Percentiles rank a stretch among this genome's conserved stretches.
phyloP scores from a whole-genome alignment of 208 protist species.

The Acanthamoeba healyi region DNA sequence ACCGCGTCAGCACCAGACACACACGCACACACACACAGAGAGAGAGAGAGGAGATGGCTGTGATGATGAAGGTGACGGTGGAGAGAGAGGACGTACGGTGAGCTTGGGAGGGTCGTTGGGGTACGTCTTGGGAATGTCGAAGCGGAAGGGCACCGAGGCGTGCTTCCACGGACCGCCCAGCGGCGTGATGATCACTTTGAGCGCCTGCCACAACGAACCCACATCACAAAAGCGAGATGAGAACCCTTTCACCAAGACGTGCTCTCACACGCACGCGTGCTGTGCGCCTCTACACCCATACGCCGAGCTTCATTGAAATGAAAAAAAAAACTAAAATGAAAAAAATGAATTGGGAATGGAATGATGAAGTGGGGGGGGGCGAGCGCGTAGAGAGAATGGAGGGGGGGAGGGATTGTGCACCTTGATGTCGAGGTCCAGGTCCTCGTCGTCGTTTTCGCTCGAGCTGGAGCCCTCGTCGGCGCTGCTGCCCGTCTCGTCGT shows the following conservation, averaged over 20 bases:
- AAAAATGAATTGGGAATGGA: too few relatives aligned
- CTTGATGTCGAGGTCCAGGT: slow-evolving; percentile 55
- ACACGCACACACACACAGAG: background rate
- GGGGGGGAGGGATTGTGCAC: background rate
- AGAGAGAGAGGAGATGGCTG: background rate
- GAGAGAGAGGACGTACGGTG: slow-evolving; percentile 24
- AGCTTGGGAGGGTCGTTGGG: slow-evolving; percentile 65
- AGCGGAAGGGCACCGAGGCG: slow-evolving; percentile 56
- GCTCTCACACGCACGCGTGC: too few relatives aligned
- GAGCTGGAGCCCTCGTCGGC: background rate
- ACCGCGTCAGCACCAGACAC: background rate
- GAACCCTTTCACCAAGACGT: background rate
- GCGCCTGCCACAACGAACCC: background rate
- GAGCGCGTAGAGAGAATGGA: too few relatives aligned
- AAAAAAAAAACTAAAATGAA: too few relatives aligned
- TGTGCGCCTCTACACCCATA: too few relatives aligned
- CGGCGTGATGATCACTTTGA: slow-evolving; percentile 66
- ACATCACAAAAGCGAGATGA: background rate
- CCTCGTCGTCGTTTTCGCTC: slow-evolving; percentile 3
- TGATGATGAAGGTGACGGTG: too few relatives aligned
- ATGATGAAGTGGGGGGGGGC: background rate
- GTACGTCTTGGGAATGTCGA: slow-evolving; percentile 57
- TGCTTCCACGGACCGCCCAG: slow-evolving; percentile 58
- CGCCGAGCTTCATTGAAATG: too few relatives aligned
- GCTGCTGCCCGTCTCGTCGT: too few relatives aligned